These are phyloP conservation scores for Penicillium sp. DNA, from an alignment of 2,329 filamentous ascomycete genomes.

Conservation along the genomic window DNA sequence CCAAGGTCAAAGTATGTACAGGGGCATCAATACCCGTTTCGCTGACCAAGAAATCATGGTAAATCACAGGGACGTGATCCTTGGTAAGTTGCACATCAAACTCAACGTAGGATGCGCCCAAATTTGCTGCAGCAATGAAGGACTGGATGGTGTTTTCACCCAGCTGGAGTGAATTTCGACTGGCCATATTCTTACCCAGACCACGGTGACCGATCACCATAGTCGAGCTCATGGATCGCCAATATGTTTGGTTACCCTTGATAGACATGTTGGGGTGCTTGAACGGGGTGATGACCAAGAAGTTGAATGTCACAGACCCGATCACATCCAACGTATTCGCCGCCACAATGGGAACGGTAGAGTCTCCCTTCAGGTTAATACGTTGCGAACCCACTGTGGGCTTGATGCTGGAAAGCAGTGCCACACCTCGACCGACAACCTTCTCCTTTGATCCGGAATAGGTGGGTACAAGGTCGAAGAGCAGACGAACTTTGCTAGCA, in stretches of 20 bases:
- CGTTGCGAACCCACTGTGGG: constrained; percentile 80
- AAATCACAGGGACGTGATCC: constrained; percentile 96
- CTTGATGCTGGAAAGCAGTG: constrained; percentile 83
- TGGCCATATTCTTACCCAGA: constrained; percentile 85
- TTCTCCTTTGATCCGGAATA: constrained; percentile 83
- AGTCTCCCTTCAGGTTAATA: constrained; percentile 90
- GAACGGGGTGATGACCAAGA: constrained; percentile 92
- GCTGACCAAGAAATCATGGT: constrained; percentile 96
- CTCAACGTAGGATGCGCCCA: constrained; percentile 76
- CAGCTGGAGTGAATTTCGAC: constrained; percentile 84
- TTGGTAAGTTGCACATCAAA: constrained; percentile 97
- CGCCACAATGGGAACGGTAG: constrained; percentile 88
- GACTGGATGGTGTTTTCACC: constrained; percentile 96
- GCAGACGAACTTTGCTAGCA: constrained; percentile 77
- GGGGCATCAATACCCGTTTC: constrained; percentile 97
- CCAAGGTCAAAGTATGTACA: constrained; percentile 89
- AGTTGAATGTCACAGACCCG: constrained; percentile 95
- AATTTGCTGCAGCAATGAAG: constrained; percentile 92
- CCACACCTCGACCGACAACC: constrained; percentile 84
- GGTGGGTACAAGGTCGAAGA: constrained; percentile 94
- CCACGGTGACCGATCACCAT: constrained; percentile 79
- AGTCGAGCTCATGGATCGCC: constrained; percentile 87
- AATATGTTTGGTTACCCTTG: constrained; percentile 89
- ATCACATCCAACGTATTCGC: constrained; percentile 84
- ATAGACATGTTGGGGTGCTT: constrained; percentile 91